Evolutionary conservation across 148 eudicot genomes (phyloP).

Genomic region (Rhododendron simsii): DNA sequence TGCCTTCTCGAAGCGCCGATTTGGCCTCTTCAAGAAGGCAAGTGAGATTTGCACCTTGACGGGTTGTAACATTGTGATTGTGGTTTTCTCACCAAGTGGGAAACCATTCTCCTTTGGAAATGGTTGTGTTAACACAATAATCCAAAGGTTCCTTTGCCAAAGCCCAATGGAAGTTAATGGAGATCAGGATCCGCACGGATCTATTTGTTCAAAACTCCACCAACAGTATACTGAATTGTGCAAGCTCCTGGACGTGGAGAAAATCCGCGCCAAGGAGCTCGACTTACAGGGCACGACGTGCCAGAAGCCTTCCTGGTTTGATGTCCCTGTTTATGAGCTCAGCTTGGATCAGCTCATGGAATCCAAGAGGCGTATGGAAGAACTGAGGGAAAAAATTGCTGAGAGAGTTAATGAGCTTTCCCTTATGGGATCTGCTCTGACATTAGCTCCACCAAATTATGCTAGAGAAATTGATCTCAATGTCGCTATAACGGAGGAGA

Average conservation of each 20-base stretch:
- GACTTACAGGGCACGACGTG: background rate
- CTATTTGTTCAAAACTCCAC: background rate
- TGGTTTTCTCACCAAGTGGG: constrained; percentile 12
- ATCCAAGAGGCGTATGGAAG: constrained; percentile 2
- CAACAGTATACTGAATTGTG: background rate
- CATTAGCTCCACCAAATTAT: background rate
- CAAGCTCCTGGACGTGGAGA: background rate
- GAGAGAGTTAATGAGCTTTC: background rate
- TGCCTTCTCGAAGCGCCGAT: constrained; percentile 18
- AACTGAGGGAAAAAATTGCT: background rate
- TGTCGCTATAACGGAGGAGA: background rate
- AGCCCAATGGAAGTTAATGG: background rate
- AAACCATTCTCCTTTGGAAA: constrained; percentile 3
- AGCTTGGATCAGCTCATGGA: background rate
- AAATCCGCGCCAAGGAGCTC: background rate
- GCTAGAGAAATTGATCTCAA: constrained; percentile 11
- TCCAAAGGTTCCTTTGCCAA: background rate
- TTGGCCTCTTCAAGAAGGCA: constrained; percentile 17
- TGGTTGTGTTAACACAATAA: background rate
- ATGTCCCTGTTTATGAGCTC: background rate
- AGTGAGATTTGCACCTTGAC: constrained; percentile 10
- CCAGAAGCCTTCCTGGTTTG: background rate
- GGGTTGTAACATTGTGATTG: background rate
- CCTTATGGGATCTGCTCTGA: background rate
- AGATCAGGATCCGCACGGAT: background rate